Evolutionary conservation across 2,329 filamentous ascomycete species (phyloP), one percentile per base, ranked within the genome.

Genomic region (Aspergillus texensis): DNA sequence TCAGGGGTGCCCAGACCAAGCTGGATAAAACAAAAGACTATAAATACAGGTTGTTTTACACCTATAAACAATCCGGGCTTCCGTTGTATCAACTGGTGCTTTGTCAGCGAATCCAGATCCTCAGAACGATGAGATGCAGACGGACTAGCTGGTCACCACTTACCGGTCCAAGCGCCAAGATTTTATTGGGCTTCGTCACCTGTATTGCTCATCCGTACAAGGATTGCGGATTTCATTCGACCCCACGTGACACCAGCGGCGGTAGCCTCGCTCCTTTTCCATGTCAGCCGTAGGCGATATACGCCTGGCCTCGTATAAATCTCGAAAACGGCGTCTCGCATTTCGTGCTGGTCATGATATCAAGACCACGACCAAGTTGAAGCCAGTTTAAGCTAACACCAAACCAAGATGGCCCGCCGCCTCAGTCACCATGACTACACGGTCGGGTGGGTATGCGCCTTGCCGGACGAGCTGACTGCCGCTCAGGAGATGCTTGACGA

Each of bases 371-470:
- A 19, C 16, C 39, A 41, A 56, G 36, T 41, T 34, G 30, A 56
- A 30, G 53, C 14, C 32, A 56, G 3, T 34, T 41, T 24, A 6
- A 56, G 32, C 53, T 56, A n/a, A 56, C 53, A 56, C 53, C 46
- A 19, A 6, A 14, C 1, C 39, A 41, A 41, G 39, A 41, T 41
- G 39, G 39, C 39, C 8, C n/a, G 41, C 21, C 56, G 41, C 26
- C 56, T 58, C 19, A 34, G 41, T 11, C 10, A 24, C 8, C 30
- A 61, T 32, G 43, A 70, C 60, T 81, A 81, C 62, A 78, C 72
- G 1, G 73, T 81, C 8, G 80, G 77, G 16, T 81, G 79, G 78
- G 78, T 82, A 2, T 80, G 77, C 63, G 78, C 79, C 12, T 60
- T 80, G 8, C 30, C 36, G 1, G 70, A 65, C 1, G 79, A 81